Evolutionary conservation across 768 basidiomycete genomes (phyloP).

Genomic region (Artomyces pyxidatus): DNA sequence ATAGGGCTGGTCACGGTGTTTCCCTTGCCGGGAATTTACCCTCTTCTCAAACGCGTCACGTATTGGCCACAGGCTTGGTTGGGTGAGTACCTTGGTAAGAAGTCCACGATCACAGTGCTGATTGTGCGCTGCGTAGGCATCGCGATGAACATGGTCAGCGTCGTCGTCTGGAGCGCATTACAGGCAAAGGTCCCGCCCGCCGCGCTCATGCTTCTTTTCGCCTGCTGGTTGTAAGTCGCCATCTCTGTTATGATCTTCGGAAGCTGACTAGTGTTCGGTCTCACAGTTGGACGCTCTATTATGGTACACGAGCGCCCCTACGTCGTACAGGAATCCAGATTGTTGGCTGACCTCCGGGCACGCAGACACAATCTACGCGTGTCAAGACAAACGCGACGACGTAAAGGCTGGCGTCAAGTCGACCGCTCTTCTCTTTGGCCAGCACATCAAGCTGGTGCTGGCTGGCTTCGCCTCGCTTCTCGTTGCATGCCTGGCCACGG

Average conservation of each 20-base stretch:
- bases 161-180: constrained; percentile 1
- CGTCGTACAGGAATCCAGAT: not conserved
- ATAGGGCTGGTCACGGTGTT: not conserved
- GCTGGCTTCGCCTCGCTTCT: constrained; percentile 44
- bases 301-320: not conserved
- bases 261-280: not conserved
- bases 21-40: not conserved
- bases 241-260: not conserved
- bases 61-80: constrained; percentile 7
- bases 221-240: not conserved
- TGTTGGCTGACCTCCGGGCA: constrained; percentile 40
- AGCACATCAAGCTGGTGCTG: constrained; percentile 49
- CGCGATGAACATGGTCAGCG: not conserved
- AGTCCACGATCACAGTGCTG: not conserved
- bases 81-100: not conserved
- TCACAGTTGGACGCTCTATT: not conserved
- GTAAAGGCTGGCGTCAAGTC: constrained; percentile 65
- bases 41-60: not conserved
- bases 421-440: constrained; percentile 65
- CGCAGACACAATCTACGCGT: constrained; percentile 69
- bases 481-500: constrained; percentile 38
- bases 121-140: not conserved
- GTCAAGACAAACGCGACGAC: constrained; percentile 73
- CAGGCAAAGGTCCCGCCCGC: not conserved
- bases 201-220: not conserved